phyloP scores from a whole-genome alignment of 2,329 filamentous ascomycete species.

The Simplicillium sp. region DNA sequence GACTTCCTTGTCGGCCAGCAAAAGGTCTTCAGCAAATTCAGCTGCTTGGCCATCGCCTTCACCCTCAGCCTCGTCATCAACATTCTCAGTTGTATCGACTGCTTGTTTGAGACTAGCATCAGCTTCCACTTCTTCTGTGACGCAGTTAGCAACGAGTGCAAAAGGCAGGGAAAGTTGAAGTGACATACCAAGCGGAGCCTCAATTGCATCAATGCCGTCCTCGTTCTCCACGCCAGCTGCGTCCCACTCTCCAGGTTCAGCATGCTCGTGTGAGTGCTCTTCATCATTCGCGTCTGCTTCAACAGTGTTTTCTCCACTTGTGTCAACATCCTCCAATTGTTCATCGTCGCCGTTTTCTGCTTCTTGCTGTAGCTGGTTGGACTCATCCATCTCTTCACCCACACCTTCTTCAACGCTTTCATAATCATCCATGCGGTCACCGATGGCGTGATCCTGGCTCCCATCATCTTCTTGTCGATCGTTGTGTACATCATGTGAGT shows the following conservation, averaged over 20 bases:
- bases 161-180: neutral
- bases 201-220: conserved; percentile 5
- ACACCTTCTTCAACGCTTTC: conserved; percentile 9
- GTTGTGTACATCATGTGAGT: conserved; percentile 16
- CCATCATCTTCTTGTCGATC: conserved; percentile 3
- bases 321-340: conserved; percentile 5
- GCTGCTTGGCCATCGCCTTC: conserved; percentile 20
- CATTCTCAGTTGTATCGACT: conserved; percentile 16
- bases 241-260: conserved; percentile 3
- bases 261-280: conserved; percentile 2
- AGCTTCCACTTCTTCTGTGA: conserved; percentile 9
- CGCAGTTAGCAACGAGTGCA: conserved; percentile 7
- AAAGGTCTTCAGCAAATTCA: conserved; percentile 12
- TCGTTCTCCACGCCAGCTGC: neutral
- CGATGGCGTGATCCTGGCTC: conserved; percentile 6
- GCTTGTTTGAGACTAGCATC: conserved; percentile 14
- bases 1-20: neutral
- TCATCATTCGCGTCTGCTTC: conserved; percentile 9
- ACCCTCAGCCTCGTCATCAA: too few relatives aligned
- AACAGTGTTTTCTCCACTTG: conserved; percentile 3
- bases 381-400: conserved; percentile 12
- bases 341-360: conserved; percentile 7
- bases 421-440: conserved; percentile 9
- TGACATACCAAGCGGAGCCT: conserved; percentile 2
- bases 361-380: conserved; percentile 10